Evolutionary conservation across 2,329 filamentous ascomycete species (phyloP).

Genomic region (Colletotrichum sp.): DNA sequence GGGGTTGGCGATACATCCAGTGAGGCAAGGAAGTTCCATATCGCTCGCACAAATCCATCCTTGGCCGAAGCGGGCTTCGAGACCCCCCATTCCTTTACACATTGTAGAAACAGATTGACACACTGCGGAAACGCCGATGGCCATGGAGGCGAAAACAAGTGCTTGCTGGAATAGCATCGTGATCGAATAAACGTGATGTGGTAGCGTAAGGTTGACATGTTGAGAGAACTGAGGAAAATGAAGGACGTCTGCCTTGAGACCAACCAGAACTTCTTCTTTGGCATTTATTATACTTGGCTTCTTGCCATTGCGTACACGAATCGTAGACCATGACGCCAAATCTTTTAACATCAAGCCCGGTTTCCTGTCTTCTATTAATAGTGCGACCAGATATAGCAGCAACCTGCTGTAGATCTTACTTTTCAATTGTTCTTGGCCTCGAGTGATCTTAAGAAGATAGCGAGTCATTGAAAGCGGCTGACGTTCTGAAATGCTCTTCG

Average conservation of each 20-base stretch:
- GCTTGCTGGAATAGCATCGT: neutral
- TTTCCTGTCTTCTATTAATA: neutral
- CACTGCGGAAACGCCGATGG: neutral
- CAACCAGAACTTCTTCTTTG: no score
- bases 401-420: neutral
- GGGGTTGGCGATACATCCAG: neutral
- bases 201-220: neutral
- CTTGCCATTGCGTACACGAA: neutral
- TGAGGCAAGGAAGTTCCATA: neutral
- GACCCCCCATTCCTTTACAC: neutral
- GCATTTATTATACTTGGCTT: neutral
- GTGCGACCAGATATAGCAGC: accelerated
- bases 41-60: neutral
- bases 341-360: neutral
- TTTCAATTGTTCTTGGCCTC: accelerated
- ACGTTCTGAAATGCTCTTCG: no score
- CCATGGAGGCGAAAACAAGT: accelerated
- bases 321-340: neutral
- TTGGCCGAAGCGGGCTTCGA: neutral
- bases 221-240: neutral
- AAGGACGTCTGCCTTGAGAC: neutral
- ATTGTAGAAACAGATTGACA: neutral
- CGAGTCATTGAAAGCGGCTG: neutral
- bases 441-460: accelerated
- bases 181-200: neutral